Evolutionary conservation across 2,329 filamentous ascomycete genomes (phyloP).

Genomic region (Botrytis fragariae): DNA sequence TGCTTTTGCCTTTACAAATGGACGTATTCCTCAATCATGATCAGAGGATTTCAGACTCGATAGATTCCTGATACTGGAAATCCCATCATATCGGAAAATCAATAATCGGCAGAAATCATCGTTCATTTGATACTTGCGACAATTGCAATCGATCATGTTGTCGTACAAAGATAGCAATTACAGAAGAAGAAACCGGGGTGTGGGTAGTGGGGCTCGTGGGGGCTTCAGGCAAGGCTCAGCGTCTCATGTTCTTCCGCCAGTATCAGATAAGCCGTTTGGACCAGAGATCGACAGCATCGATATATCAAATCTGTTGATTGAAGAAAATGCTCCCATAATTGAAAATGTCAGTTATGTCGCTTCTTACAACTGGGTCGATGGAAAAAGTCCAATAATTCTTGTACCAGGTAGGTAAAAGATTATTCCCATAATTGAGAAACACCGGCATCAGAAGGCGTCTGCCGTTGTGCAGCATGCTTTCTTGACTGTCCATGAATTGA

Average conservation of each 20-base stretch:
- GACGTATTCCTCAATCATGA: not conserved
- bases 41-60: not conserved
- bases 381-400: slow-evolving; percentile 42
- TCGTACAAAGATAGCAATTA: not conserved
- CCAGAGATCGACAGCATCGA: slow-evolving; percentile 26
- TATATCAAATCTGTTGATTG: slow-evolving; percentile 25
- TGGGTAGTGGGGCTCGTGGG: not conserved
- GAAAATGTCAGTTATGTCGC: slow-evolving; percentile 44
- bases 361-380: slow-evolving; percentile 52
- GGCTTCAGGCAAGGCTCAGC: not conserved
- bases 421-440: not conserved
- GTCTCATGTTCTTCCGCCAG: not conserved
- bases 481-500: not conserved
- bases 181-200: not conserved
- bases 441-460: not conserved
- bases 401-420: slow-evolving; percentile 43
- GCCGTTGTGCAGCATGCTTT: not conserved
- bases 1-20: not conserved
- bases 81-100: not conserved
- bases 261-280: slow-evolving; percentile 23
- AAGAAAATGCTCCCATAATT: slow-evolving; percentile 39
- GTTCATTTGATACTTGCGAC: not conserved
- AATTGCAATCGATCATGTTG: not conserved
- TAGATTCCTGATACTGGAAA: not conserved
- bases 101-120: not conserved